Base-by-base conservation (phyloP, 2,329 filamentous ascomycete species). In the Penicillium fuscoglaucum region DNA sequence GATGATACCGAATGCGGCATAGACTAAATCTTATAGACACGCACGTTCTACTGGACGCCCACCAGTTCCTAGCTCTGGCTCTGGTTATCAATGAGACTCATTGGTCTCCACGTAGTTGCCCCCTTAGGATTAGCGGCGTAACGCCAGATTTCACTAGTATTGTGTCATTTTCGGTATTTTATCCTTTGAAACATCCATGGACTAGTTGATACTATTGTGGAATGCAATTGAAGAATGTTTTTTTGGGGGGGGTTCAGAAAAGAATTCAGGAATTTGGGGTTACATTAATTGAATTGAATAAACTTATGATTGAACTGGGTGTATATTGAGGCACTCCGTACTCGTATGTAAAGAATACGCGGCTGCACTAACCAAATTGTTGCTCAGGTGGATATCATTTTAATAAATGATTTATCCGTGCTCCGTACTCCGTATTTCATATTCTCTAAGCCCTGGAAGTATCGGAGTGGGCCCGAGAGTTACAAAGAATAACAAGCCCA, bases 1-100 rank as follows among this genome's bases (percentile, higher is more conserved):
- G 58, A 53, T 64, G 51, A 57, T 66, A 57, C 65, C 55, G 33
- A 57, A 66, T 58, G 29, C 51, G 57, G 64, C 44, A 45, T 66
- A 66, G 65, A 41, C 43, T 31, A 28, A 63, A 62, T 62, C 47
- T 66, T 66, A 61, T 43, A 41, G 28, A 52, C 64, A 67, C 64
- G 64, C 65, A 67, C 65, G 55, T 57, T 59, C 33, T 21, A 52
- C 46, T 28, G 35, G 26, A 29, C 49, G 53, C 45, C 58, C 57
- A 61, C 63, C 61, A 64, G 63, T 64, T 64, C 62, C 57, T 63
- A 61, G 46, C 49, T 52, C 43, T 33, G 28, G 46, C 49, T 52
- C 43, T 33, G 28, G 41, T 60, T 53, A 61, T 64, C 53, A 46
- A 43, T 29, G 17, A 41, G 35, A 37, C 7, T 45, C 33, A 60